Base-by-base conservation (phyloP, 1,284 basidiomycete genomes). In the Tetrapyrgos nigripes region DNA sequence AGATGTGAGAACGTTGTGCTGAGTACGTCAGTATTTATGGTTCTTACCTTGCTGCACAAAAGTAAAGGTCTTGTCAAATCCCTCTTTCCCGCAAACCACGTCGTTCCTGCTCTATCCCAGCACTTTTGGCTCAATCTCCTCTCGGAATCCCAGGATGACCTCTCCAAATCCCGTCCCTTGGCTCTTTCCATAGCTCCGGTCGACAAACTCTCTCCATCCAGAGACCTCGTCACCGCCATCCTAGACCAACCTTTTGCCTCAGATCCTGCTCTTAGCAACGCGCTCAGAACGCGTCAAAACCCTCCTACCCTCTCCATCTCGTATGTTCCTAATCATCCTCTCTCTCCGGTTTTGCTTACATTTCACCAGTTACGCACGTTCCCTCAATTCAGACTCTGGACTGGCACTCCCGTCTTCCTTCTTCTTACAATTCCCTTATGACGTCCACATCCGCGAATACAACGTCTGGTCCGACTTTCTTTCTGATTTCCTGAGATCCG, bases 211-310 rank as follows among this genome's bases (percentile, higher is more conserved):
- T 78, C 86, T 17, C 76, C 75, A 40, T 76, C 84, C 8, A 71
- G 74, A 48, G 82, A 86, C 40, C 70, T 92, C 2, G 81, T 92
- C n/a, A 83, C 83, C 3, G 87, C 87, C 3, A 73, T 92, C 19
- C 73, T 92, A n/a, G 81, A 87, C 51, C 84, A 90, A 55, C 89
- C 88, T 10, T 81, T 92, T 60, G 76, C 78, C 2, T 82, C 83
- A 11, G 80, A 84, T 57, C 53, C 73, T 27, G 65, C 70, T 14
- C 76, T 82, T 58, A 78, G 74, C 49, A 69, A 74, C 45, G 65
- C 64, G 17, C 66, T 86, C 50, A 78, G 77, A 53, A 68, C 75
- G 53, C 76, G 85, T 43, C 84, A 83, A 83, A 74, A 72, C 31
- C 14, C 31, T 14, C 31, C 8, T 8, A 8, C 31, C 14, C 31